Evolutionary conservation across 2,329 filamentous ascomycete species (phyloP).

Genomic region (Albifimbria verrucaria): DNA sequence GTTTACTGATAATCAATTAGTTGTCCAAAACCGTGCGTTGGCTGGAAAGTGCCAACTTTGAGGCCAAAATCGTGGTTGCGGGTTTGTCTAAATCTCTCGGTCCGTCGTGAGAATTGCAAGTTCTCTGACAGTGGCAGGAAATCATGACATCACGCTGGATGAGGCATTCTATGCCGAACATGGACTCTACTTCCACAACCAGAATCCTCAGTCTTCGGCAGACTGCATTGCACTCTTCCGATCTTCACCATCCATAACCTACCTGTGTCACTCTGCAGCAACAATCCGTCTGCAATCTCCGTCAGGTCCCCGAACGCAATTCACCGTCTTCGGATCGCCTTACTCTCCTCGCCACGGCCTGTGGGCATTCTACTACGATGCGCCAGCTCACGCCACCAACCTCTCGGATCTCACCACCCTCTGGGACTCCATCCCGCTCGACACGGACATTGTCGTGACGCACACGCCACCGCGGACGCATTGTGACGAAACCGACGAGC

Average conservation of each 20-base stretch:
- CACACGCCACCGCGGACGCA: slow-evolving; percentile 65
- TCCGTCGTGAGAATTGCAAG: neutral
- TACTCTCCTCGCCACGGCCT: slow-evolving; percentile 53
- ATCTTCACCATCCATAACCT: slow-evolving; percentile 56
- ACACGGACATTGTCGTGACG: slow-evolving; percentile 65
- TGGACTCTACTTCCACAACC: slow-evolving; percentile 53
- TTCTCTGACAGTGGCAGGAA: slow-evolving; percentile 46
- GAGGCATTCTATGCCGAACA: slow-evolving; percentile 55
- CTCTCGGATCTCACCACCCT: slow-evolving; percentile 30
- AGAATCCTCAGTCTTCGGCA: slow-evolving; percentile 47
- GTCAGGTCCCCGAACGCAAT: slow-evolving; percentile 53
- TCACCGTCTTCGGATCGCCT: slow-evolving; percentile 70
- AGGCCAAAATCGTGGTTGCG: slow-evolving; percentile 67
- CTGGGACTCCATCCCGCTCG: slow-evolving; percentile 60
- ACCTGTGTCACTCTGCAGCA: slow-evolving; percentile 57
- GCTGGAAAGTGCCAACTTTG: slow-evolving; percentile 65
- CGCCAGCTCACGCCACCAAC: slow-evolving; percentile 15
- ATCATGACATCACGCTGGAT: slow-evolving; percentile 73
- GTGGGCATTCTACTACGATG: slow-evolving; percentile 67
- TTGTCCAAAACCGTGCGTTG: slow-evolving; percentile 61
- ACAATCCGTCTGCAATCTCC: slow-evolving; percentile 52
- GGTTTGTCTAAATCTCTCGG: slow-evolving; percentile 38
- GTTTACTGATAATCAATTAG: slow-evolving; percentile 17
- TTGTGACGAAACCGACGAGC: slow-evolving; percentile 46
- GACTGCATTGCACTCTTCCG: slow-evolving; percentile 53